phyloP scores from a whole-genome alignment of 2,329 filamentous ascomycete species.

The Fusarium albidum region DNA sequence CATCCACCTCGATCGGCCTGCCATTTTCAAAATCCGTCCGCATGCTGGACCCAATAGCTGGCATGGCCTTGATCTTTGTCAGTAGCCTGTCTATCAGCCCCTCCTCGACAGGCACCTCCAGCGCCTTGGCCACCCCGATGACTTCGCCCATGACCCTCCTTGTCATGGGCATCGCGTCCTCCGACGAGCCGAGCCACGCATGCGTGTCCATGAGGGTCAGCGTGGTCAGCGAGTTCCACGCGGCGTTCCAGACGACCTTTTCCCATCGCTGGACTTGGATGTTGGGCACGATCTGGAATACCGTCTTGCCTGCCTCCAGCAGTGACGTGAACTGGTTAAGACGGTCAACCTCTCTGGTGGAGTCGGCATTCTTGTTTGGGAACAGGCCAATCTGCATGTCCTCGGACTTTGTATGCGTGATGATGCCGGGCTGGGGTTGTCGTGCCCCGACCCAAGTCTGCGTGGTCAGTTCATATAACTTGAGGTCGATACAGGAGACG shows the following conservation, averaged over 20 bases:
- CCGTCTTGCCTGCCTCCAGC: slow-evolving; percentile 51
- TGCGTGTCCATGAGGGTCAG: slow-evolving; percentile 62
- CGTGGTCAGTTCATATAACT: background rate
- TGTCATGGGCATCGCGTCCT: slow-evolving; percentile 57
- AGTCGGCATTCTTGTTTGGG: slow-evolving; percentile 45
- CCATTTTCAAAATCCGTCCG: slow-evolving; percentile 64
- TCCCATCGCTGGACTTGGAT: slow-evolving; percentile 66
- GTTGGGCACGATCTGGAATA: slow-evolving; percentile 58
- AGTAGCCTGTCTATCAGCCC: slow-evolving; percentile 56
- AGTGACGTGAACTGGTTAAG: slow-evolving; percentile 53
- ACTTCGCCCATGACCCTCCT: slow-evolving; percentile 61
- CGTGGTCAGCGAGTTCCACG: slow-evolving; percentile 69
- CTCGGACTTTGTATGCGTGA: slow-evolving; percentile 61
- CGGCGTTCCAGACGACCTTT: slow-evolving; percentile 68
- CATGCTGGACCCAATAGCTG: slow-evolving; percentile 60
- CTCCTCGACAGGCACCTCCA: slow-evolving; percentile 57
- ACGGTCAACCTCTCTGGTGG: slow-evolving; percentile 43
- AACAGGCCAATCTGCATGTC: slow-evolving; percentile 64
- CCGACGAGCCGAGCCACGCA: slow-evolving; percentile 55
- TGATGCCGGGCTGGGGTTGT: slow-evolving; percentile 57
- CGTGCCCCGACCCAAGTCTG: slow-evolving; percentile 62
- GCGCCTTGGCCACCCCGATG: slow-evolving; percentile 63
- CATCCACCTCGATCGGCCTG: slow-evolving; percentile 68
- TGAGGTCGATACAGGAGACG: slow-evolving; percentile 33
- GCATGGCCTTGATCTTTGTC: slow-evolving; percentile 56